Conservation (phyloP, 306 rosid genomes). For the Gastrolobium villosum region DNA sequence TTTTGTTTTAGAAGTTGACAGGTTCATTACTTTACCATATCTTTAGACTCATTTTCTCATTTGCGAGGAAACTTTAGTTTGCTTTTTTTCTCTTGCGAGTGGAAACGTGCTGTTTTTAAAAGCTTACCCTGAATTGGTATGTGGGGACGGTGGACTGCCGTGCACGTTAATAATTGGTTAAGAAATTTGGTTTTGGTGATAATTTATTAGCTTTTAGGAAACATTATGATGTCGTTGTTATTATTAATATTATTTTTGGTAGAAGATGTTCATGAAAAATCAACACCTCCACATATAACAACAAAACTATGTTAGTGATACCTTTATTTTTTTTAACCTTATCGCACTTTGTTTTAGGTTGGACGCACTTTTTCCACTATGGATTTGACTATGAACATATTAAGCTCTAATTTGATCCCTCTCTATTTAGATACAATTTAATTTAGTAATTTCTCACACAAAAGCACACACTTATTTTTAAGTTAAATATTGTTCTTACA, state of each 20-base stretch:
- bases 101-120: slow-evolving; percentile 41
- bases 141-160: slow-evolving; percentile 28
- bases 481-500: not conserved
- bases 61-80: not conserved
- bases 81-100: slow-evolving; percentile 30
- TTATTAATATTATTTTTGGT: not conserved
- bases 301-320: not conserved
- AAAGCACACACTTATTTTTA: too few species aligned
- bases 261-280: not conserved
- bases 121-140: slow-evolving; percentile 18
- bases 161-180: slow-evolving; percentile 21
- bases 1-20: slow-evolving; percentile 3
- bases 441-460: too few species aligned
- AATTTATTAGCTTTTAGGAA: not conserved
- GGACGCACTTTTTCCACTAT: too few species aligned
- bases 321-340: not conserved
- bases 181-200: slow-evolving; percentile 12
- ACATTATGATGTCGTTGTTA: slow-evolving; percentile 4
- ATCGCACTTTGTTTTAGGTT: not conserved
- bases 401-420: not conserved
- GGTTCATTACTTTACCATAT: slow-evolving; percentile 29
- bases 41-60: slow-evolving; percentile 31
- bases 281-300: not conserved
- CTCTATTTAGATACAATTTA: not conserved
- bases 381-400: too few species aligned